Evolutionary conservation across 192 early-diverging fungal genomes (phyloP).

Genomic region (Coemansia sp.): DNA sequence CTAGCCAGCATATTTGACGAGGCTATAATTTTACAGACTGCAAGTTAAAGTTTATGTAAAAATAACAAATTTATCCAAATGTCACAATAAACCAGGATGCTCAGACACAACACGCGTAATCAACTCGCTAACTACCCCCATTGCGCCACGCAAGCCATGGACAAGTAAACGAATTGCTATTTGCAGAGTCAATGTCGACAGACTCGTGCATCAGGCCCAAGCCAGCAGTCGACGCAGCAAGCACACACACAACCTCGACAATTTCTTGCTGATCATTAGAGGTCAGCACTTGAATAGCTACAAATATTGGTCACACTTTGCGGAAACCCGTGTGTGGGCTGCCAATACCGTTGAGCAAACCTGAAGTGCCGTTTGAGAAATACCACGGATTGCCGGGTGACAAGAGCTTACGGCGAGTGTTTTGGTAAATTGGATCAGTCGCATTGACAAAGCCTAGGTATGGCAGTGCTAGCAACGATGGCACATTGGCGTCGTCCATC

Average conservation of each 20-base stretch:
- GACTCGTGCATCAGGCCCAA: constrained; percentile 66
- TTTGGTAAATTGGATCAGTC: constrained; percentile 56
- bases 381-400: constrained; percentile 63
- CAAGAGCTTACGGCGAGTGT: constrained; percentile 59
- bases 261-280: constrained; percentile 45
- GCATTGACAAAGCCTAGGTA: constrained; percentile 58
- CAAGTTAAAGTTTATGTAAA: no score
- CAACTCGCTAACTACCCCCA: constrained; percentile 58
- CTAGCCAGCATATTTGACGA: no score
- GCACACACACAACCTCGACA: constrained; percentile 33
- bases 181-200: constrained; percentile 49
- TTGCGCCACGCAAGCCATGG: constrained; percentile 69
- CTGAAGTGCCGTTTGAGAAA: constrained; percentile 48
- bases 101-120: background rate
- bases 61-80: background rate
- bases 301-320: constrained; percentile 64
- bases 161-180: constrained; percentile 39
- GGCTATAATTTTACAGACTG: no score
- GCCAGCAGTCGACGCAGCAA: constrained; percentile 50
- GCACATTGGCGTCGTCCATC: constrained; percentile 73
- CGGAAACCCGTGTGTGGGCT: constrained; percentile 60
- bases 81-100: background rate
- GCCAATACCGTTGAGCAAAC: constrained; percentile 54
- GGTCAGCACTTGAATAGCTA: constrained; percentile 59
- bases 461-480: constrained; percentile 63